Percentiles rank a stretch among this genome's conserved stretches.
Conservation (phyloP, 2,329 filamentous ascomycete species). For the Penicillium sp. region DNA sequence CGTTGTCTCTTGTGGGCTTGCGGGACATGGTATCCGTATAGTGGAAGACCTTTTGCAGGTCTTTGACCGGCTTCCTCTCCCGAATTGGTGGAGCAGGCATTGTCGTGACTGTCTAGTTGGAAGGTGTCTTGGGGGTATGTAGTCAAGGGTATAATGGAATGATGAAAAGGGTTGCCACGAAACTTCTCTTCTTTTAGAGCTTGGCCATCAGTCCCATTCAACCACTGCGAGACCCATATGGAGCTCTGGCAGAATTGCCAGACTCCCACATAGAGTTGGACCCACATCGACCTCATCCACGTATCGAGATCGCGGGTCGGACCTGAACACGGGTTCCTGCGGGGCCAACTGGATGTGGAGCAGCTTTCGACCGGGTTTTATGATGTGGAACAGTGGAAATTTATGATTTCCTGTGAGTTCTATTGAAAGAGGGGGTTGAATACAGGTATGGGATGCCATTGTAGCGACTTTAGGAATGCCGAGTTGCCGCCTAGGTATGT, state of each 20-base stretch:
- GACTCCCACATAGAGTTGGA: conserved; percentile 10
- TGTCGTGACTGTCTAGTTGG: neutral
- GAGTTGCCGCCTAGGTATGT: neutral
- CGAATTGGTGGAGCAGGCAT: conserved; percentile 29
- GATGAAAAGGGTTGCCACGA: neutral
- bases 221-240: conserved; percentile 5
- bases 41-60: conserved; percentile 31
- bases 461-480: neutral
- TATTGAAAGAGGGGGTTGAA: neutral
- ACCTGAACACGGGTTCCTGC: neutral
- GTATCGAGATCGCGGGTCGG: neutral
- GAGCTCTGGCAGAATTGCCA: neutral
- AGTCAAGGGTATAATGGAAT: neutral
- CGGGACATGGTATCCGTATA: conserved; percentile 30
- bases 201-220: neutral
- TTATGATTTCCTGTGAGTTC: neutral
- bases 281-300: conserved; percentile 9
- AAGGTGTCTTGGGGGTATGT: neutral
- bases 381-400: neutral
- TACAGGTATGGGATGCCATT: neutral
- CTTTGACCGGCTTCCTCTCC: conserved; percentile 22
- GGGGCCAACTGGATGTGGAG: conserved; percentile 14
- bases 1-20: conserved; percentile 30
- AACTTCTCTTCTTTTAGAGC: neutral
- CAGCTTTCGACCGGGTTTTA: no score